Evolutionary conservation across 2,329 filamentous ascomycete genomes (phyloP).

Genomic region (Colletotrichum sp.): DNA sequence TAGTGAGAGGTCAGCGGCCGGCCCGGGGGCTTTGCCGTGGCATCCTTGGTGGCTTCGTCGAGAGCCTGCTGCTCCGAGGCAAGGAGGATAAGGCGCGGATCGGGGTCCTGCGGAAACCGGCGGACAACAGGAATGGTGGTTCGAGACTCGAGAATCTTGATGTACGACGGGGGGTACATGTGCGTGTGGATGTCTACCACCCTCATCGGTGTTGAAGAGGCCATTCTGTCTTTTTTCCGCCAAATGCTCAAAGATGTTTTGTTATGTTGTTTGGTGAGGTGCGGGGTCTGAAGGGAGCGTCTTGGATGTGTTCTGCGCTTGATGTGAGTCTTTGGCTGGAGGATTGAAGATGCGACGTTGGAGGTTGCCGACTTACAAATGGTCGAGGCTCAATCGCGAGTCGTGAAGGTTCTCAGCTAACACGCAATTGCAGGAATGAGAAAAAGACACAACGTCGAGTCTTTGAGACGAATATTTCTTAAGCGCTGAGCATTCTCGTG

Average conservation of each 20-base stretch:
- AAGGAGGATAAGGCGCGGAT: conserved; percentile 71
- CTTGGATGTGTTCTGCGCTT: not conserved
- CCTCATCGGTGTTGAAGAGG: conserved; percentile 34
- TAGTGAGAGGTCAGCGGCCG: conserved; percentile 86
- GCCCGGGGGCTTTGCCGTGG: conserved; percentile 67
- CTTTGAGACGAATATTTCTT: not conserved
- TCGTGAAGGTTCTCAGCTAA: not conserved
- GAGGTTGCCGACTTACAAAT: not conserved
- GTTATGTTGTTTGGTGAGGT: not conserved
- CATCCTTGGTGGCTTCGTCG: conserved; percentile 57
- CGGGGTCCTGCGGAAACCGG: conserved; percentile 60
- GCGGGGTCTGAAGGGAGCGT: not conserved
- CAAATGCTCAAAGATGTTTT: not conserved
- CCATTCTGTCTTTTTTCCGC: conserved; percentile 31
- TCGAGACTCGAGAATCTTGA: conserved; percentile 64
- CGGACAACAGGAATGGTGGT: conserved; percentile 73
- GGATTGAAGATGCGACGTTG: not conserved
- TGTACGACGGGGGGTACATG: conserved; percentile 71
- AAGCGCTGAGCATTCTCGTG: not conserved
- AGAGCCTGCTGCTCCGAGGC: conserved; percentile 52
- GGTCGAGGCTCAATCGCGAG: not conserved
- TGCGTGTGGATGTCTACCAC: conserved; percentile 74
- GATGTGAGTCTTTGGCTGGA: not conserved
- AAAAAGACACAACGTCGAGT: not conserved
- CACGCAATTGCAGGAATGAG: not conserved